Base-by-base conservation (phyloP, 495 filamentous ascomycete genomes). In the Tuber indicum region DNA sequence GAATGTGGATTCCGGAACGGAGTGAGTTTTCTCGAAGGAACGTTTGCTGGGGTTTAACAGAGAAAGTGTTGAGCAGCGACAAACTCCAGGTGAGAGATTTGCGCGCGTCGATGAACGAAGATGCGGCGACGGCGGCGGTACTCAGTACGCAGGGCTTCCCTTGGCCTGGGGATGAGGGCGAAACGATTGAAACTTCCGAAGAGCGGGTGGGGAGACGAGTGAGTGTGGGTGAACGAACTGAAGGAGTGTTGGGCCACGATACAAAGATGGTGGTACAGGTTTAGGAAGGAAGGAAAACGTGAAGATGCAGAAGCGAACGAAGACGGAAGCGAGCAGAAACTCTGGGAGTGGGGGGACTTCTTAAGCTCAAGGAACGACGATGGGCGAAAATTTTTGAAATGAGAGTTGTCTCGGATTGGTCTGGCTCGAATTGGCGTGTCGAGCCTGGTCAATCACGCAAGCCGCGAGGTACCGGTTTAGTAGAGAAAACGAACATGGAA, bases 281-380 rank as follows among this genome's bases (percentile, higher is more conserved):
- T 66, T 17, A 36, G 14, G 14, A 74, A 79, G 46, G 49, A 72
- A 26, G 66, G 45, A 80, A 78, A 32, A 72, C 73, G 78, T 70
- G 77, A 71, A 72, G 45, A 36, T 43, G 72, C 73, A 70, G 43
- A 44, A 79, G 44, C 62, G 78, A 80, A 74, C 74, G 66, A 26
- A 43, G 75, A 74, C 46, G 46, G 62, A 45, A 73, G 71, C 45
- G 43, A 69, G n/a, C 52, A 49, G 44, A 52, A 43, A 70, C 16
- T 70, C 43, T 52, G 41, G 69, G 78, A 77, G 73, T 9, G 70
- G 70, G n/a, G 49, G 52, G 71, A 73, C 71, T 76, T 75, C 74
- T 80, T 80, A 80, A 80, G 49, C 71, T 69, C 52, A 72, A 47
- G 71, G 78, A 80, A 78, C 72, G 77, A 76, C 76, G 32, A 66